Conservation (phyloP, 2,329 filamentous ascomycete species). For the Mycogone perniciosa region DNA sequence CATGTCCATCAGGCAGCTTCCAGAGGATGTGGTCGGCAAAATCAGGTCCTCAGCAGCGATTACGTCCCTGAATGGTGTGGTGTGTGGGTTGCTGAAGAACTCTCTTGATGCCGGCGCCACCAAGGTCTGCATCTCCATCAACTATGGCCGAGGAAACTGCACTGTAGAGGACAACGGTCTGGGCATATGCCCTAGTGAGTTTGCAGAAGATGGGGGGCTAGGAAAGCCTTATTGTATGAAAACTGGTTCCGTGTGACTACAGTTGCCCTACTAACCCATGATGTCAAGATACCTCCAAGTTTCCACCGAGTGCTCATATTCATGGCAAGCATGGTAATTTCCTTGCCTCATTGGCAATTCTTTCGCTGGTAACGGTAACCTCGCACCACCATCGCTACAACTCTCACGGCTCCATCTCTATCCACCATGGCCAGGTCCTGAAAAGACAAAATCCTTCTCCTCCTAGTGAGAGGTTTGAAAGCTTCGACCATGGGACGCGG, state of each 20-base stretch:
- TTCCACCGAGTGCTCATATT: constrained; percentile 34
- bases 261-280: constrained; percentile 9
- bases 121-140: constrained; percentile 62
- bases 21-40: constrained; percentile 64
- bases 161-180: constrained; percentile 76
- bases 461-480: constrained; percentile 49
- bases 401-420: constrained; percentile 57
- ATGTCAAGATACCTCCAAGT: constrained; percentile 70
- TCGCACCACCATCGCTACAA: constrained; percentile 60
- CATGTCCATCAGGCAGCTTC: constrained; percentile 64
- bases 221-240: constrained; percentile 65
- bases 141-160: constrained; percentile 71
- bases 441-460: constrained; percentile 57
- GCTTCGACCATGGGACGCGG: constrained; percentile 63
- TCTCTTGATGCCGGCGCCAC: constrained; percentile 72
- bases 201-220: constrained; percentile 62
- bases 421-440: constrained; percentile 64
- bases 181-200: constrained; percentile 71
- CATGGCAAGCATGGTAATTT: constrained; percentile 71
- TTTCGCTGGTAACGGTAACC: constrained; percentile 71
- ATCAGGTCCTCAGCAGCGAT: constrained; percentile 82
- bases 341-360: constrained; percentile 64
- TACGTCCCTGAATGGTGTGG: constrained; percentile 63
- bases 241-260: neutral
- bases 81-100: constrained; percentile 72